These are phyloP conservation scores for Phytophthora macrochlamydospora DNA, from an alignment of 352 stramenopile species.

Conservation along the genomic window DNA sequence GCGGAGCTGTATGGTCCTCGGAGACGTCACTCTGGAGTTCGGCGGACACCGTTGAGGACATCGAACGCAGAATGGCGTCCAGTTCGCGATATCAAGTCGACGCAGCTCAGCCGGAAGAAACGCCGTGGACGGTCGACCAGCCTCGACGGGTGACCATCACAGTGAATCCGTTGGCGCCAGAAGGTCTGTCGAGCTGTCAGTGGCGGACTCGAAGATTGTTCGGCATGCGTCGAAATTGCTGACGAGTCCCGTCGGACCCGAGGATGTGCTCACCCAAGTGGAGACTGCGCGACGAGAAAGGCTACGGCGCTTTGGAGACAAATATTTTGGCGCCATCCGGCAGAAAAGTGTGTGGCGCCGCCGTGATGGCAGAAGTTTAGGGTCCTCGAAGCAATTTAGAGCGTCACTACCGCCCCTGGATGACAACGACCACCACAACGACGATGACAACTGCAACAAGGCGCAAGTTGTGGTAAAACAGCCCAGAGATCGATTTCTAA, in stretches of 20 bases:
- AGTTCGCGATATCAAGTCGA: no score
- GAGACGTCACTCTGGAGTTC: no score
- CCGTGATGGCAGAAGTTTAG: constrained; percentile 14
- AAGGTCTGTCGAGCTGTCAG: constrained; percentile 44
- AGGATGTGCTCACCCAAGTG: constrained; percentile 44
- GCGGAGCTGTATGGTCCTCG: no score
- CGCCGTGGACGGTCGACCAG: no score
- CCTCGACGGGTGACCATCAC: no score
- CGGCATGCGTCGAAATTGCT: constrained; percentile 61
- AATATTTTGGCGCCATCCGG: constrained; percentile 28
- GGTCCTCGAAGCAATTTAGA: constrained; percentile 11
- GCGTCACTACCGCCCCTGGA: constrained; percentile 9
- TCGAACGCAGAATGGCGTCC: no score
- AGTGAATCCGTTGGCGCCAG: background rate
- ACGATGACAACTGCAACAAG: background rate
- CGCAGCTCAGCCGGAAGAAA: no score
- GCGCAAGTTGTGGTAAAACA: no score
- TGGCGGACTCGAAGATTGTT: constrained; percentile 46
- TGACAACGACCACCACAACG: constrained; percentile 11
- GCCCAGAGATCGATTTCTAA: no score
- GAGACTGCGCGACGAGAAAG: constrained; percentile 46
- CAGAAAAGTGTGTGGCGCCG: constrained; percentile 2
- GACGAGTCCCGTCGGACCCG: constrained; percentile 39
- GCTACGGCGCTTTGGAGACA: constrained; percentile 47
- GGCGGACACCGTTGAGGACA: no score